Evolutionary conservation across 345 rosid genomes (phyloP).

Genomic region (Dipteronia sinensis): DNA sequence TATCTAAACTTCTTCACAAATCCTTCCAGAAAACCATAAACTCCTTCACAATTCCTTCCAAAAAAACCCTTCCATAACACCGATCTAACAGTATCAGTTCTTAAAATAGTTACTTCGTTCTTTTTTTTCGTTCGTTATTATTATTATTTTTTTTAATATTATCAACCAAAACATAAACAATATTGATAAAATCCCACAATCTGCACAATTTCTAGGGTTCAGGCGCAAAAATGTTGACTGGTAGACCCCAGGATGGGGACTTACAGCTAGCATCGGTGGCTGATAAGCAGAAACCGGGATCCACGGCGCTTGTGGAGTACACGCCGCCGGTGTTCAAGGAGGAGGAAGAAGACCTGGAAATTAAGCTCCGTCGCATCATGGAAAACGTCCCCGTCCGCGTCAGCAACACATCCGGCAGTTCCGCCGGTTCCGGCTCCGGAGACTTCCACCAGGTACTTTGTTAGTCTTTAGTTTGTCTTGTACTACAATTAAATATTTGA

Average conservation of each 20-base stretch:
- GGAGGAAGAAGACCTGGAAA: conserved; percentile 87
- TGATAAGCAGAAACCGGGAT: conserved; percentile 45
- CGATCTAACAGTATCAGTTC: no score
- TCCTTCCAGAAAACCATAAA: no score
- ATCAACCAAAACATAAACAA: background rate
- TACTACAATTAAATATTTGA: background rate
- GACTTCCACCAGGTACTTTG: conserved; percentile 89
- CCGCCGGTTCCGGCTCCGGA: conserved; percentile 96
- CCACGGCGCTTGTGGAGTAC: conserved; percentile 81
- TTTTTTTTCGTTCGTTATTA: no score
- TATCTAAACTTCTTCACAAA: no score
- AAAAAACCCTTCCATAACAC: no score
- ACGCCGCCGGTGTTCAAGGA: conserved; percentile 69
- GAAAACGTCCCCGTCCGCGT: conserved; percentile 97
- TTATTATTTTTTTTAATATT: no score
- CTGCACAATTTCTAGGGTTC: conserved; percentile 33
- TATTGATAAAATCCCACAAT: no score
- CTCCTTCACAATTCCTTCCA: no score
- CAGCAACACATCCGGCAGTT: conserved; percentile 93
- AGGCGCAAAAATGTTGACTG: conserved; percentile 51
- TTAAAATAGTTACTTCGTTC: no score
- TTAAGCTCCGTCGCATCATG: conserved; percentile 87
- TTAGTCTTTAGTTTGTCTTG: background rate
- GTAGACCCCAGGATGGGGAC: conserved; percentile 50
- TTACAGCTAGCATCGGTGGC: conserved; percentile 49